phyloP scores from a whole-genome alignment of 805 yeast species.

The Lipomyces spencermartinsiae region DNA sequence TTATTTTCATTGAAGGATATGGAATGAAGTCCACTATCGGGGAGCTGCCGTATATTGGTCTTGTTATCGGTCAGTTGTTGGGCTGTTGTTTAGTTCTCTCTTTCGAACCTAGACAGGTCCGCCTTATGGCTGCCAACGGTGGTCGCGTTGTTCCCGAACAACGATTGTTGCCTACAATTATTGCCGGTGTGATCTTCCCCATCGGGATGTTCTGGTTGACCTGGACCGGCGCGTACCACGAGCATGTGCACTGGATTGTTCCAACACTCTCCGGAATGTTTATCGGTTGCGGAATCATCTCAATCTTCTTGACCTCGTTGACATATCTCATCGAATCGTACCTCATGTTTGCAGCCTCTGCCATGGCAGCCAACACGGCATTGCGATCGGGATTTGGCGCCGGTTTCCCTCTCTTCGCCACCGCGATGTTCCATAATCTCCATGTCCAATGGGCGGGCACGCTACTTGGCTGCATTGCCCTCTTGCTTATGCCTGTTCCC shows the following conservation, averaged over 20 bases:
- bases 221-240: slow-evolving; percentile 82
- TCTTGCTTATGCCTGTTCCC: slow-evolving; percentile 69
- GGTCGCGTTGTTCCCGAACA: slow-evolving; percentile 77
- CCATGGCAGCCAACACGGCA: slow-evolving; percentile 74
- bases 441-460: slow-evolving; percentile 83
- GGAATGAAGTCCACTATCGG: slow-evolving; percentile 64
- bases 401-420: slow-evolving; percentile 73
- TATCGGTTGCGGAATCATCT: slow-evolving; percentile 66
- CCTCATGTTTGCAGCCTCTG: slow-evolving; percentile 72
- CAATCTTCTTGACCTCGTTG: slow-evolving; percentile 66
- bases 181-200: slow-evolving; percentile 74
- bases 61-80: slow-evolving; percentile 69
- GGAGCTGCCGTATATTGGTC: slow-evolving; percentile 79
- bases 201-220: slow-evolving; percentile 84
- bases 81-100: slow-evolving; percentile 62
- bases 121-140: slow-evolving; percentile 57
- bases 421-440: slow-evolving; percentile 70
- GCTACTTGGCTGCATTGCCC: slow-evolving; percentile 66
- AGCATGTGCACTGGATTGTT: slow-evolving; percentile 74
- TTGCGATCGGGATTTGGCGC: slow-evolving; percentile 73
- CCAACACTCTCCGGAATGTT: slow-evolving; percentile 67
- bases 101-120: slow-evolving; percentile 61
- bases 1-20: slow-evolving; percentile 69
- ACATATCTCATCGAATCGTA: slow-evolving; percentile 75
- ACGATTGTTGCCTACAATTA: slow-evolving; percentile 76